Conservation (phyloP, 768 basidiomycete species). For the Macrolepiota albuminosa region DNA sequence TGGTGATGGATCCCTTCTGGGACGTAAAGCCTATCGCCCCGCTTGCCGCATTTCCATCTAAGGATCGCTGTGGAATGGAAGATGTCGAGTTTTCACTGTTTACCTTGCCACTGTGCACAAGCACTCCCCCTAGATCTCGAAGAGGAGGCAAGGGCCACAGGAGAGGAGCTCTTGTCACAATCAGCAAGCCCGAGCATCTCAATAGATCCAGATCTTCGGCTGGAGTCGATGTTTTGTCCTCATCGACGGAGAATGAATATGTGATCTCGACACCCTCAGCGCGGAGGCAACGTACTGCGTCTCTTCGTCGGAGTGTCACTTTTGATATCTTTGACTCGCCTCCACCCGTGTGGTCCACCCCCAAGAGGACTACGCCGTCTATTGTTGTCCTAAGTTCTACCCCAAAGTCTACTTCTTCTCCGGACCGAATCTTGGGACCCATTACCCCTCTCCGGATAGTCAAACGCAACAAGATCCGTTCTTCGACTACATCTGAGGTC, state of each 20-base stretch:
- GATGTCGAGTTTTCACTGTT: background rate
- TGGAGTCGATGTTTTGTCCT: background rate
- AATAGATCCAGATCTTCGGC: background rate
- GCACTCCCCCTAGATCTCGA: constrained; percentile 8
- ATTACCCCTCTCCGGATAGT: constrained; percentile 16
- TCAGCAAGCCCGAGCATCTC: constrained; percentile 10
- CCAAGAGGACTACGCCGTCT: background rate
- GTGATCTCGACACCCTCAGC: constrained; percentile 4
- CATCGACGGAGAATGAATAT: constrained; percentile 2
- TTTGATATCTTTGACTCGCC: constrained; percentile 9
- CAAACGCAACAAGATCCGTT: constrained; percentile 10
- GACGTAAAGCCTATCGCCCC: constrained; percentile 1
- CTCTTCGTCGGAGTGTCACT: constrained; percentile 7
- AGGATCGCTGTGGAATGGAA: background rate
- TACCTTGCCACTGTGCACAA: constrained; percentile 10
- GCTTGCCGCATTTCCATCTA: background rate
- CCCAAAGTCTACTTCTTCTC: background rate
- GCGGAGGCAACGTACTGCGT: constrained; percentile 6
- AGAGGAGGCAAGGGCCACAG: constrained; percentile 11
- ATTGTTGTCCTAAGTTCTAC: constrained; percentile 3
- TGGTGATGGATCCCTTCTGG: constrained; percentile 9
- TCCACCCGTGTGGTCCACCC: constrained; percentile 3
- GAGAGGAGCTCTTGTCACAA: constrained; percentile 9
- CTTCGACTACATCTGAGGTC: constrained; percentile 6
- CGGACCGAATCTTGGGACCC: background rate